Base-by-base conservation (phyloP, 495 filamentous ascomycete species). In the Tuber melanosporum region DNA sequence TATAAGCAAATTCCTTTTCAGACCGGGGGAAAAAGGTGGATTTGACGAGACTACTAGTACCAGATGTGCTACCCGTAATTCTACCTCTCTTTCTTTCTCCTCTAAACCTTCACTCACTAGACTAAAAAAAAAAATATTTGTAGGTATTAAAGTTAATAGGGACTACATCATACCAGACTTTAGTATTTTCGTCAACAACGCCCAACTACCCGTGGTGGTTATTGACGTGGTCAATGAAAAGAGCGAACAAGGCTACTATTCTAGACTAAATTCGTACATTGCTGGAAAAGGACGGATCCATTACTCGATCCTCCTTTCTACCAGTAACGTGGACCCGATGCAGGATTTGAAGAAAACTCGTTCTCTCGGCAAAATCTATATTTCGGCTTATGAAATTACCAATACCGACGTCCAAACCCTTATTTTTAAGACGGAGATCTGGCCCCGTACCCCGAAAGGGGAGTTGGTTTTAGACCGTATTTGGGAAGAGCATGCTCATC, bases 201-300 rank as follows among this genome's bases (percentile, higher is more conserved):
- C 49, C 6, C 0, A 8, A 1, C 0, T 52, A 0, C 49, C 49
- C 1, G n/a, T n/a, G 8, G n/a, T 52, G 49, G 49, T n/a, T 0
- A n/a, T 52, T 19, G 49, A 52, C 9, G 22, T 52, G 3, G 22
- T n/a, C 49, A 52, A 52, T 22, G 49, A 52, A n/a, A 12, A 10
- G 0, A 52, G 22, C 22, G 1, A 2, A 41, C 22, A n/a, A 1
- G 7, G 7, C 22, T 1, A 1, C 0, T 0, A 3, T 0, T 19
- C 22, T 2, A 52, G 22, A 7, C 3, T 52, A 2, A 9, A 3
- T 7, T 1, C 49, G 1, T 52, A 52, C 3, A n/a, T 52, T 22
- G 22, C 7, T 8, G 49, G 7, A 9, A n/a, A 12, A 22, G 49
- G 49, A n/a, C 7, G 12, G 22, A 52, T 52, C 22, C 49, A 22